Conservation (phyloP, 164 flowering plant genomes). For the Cinnamomum micranthum region DNA sequence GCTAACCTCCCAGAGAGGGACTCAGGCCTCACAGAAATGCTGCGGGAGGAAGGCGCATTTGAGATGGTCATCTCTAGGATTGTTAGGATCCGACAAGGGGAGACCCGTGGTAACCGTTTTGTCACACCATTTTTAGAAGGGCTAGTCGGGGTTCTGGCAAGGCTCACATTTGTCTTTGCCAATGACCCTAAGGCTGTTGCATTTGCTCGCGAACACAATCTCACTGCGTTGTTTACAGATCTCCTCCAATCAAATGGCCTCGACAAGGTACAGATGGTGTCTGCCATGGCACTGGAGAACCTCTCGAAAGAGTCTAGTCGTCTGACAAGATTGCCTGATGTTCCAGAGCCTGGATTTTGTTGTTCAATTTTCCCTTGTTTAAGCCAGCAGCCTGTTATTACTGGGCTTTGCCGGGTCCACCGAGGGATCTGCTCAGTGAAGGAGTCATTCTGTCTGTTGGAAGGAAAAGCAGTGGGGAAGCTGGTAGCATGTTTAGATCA, state of each 20-base stretch:
- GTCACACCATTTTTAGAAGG: conserved; percentile 85
- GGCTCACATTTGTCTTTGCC: conserved; percentile 69
- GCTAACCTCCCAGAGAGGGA: conserved; percentile 91
- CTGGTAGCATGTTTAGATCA: conserved; percentile 83
- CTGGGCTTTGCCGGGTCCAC: conserved; percentile 69
- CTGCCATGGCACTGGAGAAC: conserved; percentile 85
- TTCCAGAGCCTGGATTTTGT: conserved; percentile 65
- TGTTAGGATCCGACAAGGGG: conserved; percentile 54
- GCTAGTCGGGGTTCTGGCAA: conserved; percentile 67
- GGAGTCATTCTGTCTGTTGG: conserved; percentile 77
- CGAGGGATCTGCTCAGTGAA: conserved; percentile 63
- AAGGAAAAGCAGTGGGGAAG: conserved; percentile 71
- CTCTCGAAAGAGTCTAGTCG: conserved; percentile 62
- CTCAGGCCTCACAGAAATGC: conserved; percentile 64
- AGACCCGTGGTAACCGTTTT: conserved; percentile 65
- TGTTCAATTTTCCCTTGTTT: conserved; percentile 65
- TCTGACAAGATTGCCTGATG: conserved; percentile 57
- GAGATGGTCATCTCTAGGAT: conserved; percentile 44
- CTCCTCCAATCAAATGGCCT: conserved; percentile 76
- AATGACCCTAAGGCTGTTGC: conserved; percentile 53
- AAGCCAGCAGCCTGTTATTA: conserved; percentile 54
- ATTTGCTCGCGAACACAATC: conserved; percentile 58
- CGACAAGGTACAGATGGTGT: conserved; percentile 82
- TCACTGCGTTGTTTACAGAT: conserved; percentile 66
- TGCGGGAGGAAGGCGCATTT: conserved; percentile 77